Conservation (phyloP, 148 eudicot genomes). For the Rhododendron simsii region DNA sequence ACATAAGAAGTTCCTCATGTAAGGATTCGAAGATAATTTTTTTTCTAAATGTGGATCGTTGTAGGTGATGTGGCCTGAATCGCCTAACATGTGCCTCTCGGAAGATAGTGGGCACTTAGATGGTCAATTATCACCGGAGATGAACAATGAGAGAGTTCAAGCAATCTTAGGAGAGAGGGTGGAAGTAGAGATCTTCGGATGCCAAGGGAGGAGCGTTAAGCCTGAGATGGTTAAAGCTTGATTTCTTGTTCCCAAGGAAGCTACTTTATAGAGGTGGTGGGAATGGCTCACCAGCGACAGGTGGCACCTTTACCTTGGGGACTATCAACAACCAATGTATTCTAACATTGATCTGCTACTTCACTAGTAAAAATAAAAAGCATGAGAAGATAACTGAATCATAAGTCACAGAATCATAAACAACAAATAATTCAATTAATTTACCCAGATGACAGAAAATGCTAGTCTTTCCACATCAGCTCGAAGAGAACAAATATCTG, state of each 20-base stretch:
- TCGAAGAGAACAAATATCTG: constrained; percentile 96
- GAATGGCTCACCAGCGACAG: background rate
- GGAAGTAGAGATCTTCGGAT: background rate
- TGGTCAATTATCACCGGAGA: background rate
- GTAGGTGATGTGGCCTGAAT: background rate
- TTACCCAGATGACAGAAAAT: constrained; percentile 93
- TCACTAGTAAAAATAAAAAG: background rate
- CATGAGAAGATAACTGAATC: background rate
- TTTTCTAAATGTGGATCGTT: background rate
- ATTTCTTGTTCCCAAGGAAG: background rate
- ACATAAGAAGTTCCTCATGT: background rate
- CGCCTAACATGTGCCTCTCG: background rate
- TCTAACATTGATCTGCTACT: background rate
- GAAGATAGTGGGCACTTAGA: background rate
- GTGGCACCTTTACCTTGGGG: background rate
- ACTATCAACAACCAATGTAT: background rate
- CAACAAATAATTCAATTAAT: background rate
- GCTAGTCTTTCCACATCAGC: constrained; percentile 93
- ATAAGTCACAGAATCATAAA: background rate
- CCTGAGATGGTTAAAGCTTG: background rate
- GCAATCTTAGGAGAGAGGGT: background rate
- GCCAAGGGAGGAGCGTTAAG: background rate
- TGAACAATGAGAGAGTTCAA: background rate
- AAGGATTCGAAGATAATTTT: background rate
- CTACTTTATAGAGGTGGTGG: background rate